Base-by-base conservation (phyloP, 768 basidiomycete species). In the Naganishia antarctica region DNA sequence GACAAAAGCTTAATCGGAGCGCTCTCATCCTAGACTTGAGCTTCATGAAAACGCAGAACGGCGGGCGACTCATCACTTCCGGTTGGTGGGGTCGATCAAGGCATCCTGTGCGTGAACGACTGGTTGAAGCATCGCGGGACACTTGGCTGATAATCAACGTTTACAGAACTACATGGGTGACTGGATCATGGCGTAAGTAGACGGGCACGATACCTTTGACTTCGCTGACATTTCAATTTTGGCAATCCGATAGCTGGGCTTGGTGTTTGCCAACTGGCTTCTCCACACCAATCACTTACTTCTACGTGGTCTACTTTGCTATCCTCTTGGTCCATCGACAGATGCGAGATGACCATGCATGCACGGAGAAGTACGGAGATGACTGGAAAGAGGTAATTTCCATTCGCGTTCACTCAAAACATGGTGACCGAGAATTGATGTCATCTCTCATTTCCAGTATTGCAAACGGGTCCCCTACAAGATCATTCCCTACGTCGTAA, bases 31-130 rank as follows among this genome's bases (percentile, higher is more conserved):
- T 69, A 94, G 92, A 89, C 73, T 80, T 94, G 21, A 79, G 82
- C 67, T 93, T 79, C 72, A 84, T 97, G 75, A 81, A 84, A 44
- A 98, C 96, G 1, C 83, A 85, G 68, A 83, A 85, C 18, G 96
- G 96, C 15, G 87, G 90, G 2, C 96, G 91, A 76, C 82, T 99
- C 34, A 83, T 99, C 28, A 94, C 86, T 29, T 90, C 89, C 4
- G 96, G 96, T 7, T 98, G 96, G 96, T 99, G 96, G 96, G 94
- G 93, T 9, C 78, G 83, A 53, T 93, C 89, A 0, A 84, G 90
- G 43, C 96, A 99, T 78, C 96, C 96, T 29, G 75, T 76, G 47
- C 69, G 75, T 67, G 16, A 13, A 61, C 48, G 50, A 64, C 44
- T 13, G 28, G 28, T 7, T n/a, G n/a, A n/a, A n/a, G 34, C 18